Base-by-base conservation (phyloP, 1,284 basidiomycete genomes). In the Cutaneotrichosporon sp. region DNA sequence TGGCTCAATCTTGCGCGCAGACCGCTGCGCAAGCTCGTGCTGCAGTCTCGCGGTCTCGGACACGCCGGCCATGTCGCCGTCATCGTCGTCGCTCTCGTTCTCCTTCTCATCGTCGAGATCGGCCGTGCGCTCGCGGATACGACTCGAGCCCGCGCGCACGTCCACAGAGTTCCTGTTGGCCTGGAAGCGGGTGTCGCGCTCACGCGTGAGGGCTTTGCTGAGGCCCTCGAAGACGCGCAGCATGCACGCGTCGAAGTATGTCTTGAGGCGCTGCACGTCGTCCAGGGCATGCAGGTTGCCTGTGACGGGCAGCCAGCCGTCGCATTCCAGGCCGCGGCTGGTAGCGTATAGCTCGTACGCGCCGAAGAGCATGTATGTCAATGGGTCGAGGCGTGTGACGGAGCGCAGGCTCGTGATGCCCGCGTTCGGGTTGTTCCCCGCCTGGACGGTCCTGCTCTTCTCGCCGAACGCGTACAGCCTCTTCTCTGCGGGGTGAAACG, bases 321-420 rank as follows among this genome's bases (percentile, higher is more conserved):
- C 93, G 68, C 90, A 93, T 67, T 88, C 84, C 26, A 92, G 73
- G 3, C 88, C 88, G 16, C 81, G 79, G 38, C 82, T 79, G 1
- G 81, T 82, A 41, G 85, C 81, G 52, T 82, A 75, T 37, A 92
- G 80, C 51, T 86, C 81, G 70, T 88, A 84, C 0, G 91, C 90
- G 12, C 93, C 93, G 62, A 97, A 97, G 10, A 97, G 80, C 76
- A 96, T 83, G 71, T 92, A 96, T 1, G 87, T 87, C 78, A 97
- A 79, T 9, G 88, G 88, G 72, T 97, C 92, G 29, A 97, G 77
- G 31, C 86, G 84, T 2, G 90, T 91, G n/a, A 87, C 89, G 25
- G 80, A 83, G 42, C 92, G 81, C 31, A 97, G 77, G 45, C 61
- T 56, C 8, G 68, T 70, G 76, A 66, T 52, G 19, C 60, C 67